Percentiles rank a stretch among this genome's conserved stretches.
Evolutionary conservation across 345 rosid genomes (phyloP).

Genomic region (Carallia pectinifolia): DNA sequence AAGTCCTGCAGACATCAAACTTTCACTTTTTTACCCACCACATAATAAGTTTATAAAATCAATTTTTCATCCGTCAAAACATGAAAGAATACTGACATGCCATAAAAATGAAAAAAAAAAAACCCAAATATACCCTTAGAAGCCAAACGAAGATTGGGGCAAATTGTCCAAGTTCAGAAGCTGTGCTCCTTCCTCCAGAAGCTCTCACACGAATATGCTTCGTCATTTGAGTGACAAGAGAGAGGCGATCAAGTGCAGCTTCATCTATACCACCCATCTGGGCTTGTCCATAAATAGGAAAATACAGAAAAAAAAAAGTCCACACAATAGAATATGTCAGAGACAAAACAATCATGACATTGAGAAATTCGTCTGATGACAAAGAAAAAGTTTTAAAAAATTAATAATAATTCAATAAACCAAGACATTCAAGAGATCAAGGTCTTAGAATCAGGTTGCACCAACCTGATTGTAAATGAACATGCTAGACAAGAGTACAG

Average conservation of each 20-base stretch:
- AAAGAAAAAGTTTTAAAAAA: background rate
- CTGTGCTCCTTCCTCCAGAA: conserved; percentile 67
- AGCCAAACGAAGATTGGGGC: conserved; percentile 99
- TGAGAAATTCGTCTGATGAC: background rate
- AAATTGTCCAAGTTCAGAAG: conserved; percentile 89
- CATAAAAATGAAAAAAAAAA: background rate
- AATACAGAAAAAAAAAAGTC: background rate
- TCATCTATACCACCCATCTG: conserved; percentile 99
- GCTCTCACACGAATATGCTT: conserved; percentile 96
- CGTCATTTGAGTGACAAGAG: conserved; percentile 97
- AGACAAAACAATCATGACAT: background rate
- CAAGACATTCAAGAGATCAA: background rate
- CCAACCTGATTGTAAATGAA: conserved; percentile 92
- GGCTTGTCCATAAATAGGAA: conserved; percentile 1
- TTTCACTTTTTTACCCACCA: background rate
- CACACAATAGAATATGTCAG: background rate
- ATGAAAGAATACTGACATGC: background rate
- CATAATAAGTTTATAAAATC: background rate
- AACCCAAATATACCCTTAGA: conserved; percentile 56
- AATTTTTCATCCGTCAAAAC: background rate
- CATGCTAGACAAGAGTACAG: conserved; percentile 95
- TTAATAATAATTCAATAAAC: background rate
- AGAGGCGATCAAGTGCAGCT: conserved; percentile 95
- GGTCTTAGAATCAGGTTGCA: background rate
- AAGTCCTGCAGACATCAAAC: conserved; percentile 57